Base-by-base conservation (phyloP, 2,329 filamentous ascomycete genomes). In the Coleophoma eucalyptorum region DNA sequence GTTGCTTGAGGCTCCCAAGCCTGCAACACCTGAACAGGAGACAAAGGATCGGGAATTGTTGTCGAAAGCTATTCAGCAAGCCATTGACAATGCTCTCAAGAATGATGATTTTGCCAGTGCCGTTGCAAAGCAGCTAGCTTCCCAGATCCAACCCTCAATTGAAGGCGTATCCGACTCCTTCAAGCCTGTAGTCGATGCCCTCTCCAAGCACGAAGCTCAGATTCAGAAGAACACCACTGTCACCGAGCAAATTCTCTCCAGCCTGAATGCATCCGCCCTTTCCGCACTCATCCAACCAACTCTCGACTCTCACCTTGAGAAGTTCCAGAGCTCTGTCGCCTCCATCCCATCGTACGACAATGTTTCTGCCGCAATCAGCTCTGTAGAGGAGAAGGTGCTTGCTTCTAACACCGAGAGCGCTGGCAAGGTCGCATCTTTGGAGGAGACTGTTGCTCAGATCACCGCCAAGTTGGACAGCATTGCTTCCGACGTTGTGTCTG, bases 31-130 rank as follows among this genome's bases (percentile, higher is more conserved):
- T n/a, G 58, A 61, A 33, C 49, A 55, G 16, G 43, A 51, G 18
- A 55, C 57, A 19, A 37, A 56, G 38, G 60, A 64, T 35, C 55
- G 50, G 35, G 57, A 60, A 34, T 26, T 51, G 3, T 26, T 64
- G 2, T 47, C 60, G 42, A 58, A 61, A 40, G 58, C 59, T 5
- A 50, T 64, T 15, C 47, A 50, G 18, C 57, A 61, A 19, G 61
- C 60, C 40, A 57, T 63, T 2, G 48, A 55, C 31, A 53, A 56
- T 16, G 57, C 55, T 32, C 53, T 64, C 48, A 61, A 55, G 35
- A 55, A 49, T n/a, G 58, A 64, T 1, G 52, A 43, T 5, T 64
- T 64, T 34, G 60, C 57, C 20, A 61, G 58, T 46, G 60, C 62
- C 8, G 58, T 66, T 37, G 62, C 62, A 12, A 52, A 48, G 12